Base-by-base conservation (phyloP, 306 rosid species). In the Trifolium subterraneum region DNA sequence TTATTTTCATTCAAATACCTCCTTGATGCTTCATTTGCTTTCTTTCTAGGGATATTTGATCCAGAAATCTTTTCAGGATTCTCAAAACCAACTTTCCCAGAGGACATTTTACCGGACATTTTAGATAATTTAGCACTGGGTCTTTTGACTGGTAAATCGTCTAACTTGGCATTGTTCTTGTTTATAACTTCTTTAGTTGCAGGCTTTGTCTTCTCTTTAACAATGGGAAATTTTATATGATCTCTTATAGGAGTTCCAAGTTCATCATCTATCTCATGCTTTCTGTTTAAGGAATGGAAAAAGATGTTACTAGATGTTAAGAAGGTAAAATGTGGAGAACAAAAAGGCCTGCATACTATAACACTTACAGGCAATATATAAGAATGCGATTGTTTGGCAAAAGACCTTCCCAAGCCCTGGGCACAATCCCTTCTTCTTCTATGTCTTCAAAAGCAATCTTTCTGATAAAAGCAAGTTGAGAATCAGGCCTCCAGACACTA, bases 291-390 rank as follows among this genome's bases (percentile, higher is more conserved):
- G 29, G 18, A 72, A 74, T 18, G 62, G 69, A 65, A 64, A 67
- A 70, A 60, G 73, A 71, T 31, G 29, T 76, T 47, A 64, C 58
- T 72, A 60, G 68, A 79, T 31, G 71, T 36, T 52, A 70, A 65
- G 48, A 51, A 38, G 62, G 64, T 60, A 62, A 76, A 82, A 78
- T 47, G 48, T 66, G 76, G 75, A 59, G 56, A 67, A 66, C 69
- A 70, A 77, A 55, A 35, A 16, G 38, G 72, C 11, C 18, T 10
- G 27, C 50, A 42, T 42, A 50, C 19, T 11, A 5, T 55, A 41
- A 67, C 58, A 88, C 98, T 90, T 90, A 94, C 97, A 80, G 73
- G 88, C 99, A 94, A 80, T 90, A 94, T 70, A 92, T 94, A 59
- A 94, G 89, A 64, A 94, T 81, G 47, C 96, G 95, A 52, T 86